A percentile compares a stretch with the other conserved stretches of the same genome.
Evolutionary conservation across 345 rosid species (phyloP).

Genomic region (Melastoma malabathricum): DNA sequence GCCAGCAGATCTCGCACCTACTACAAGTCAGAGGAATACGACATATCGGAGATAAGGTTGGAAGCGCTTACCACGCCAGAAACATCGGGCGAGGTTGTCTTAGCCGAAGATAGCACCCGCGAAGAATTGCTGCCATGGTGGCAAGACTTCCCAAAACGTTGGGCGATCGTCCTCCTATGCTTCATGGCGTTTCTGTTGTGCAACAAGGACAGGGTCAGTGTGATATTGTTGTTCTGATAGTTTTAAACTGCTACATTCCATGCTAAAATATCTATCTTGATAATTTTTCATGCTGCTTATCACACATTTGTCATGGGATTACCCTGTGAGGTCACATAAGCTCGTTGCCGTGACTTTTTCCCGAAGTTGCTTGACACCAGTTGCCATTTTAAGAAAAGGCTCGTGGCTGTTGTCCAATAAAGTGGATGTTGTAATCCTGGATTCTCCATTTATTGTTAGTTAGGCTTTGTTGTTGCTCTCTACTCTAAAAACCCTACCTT

Average conservation of each 20-base stretch:
- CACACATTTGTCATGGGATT: too few species aligned
- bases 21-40: slow-evolving; percentile 84
- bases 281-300: too few species aligned
- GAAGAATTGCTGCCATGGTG: slow-evolving; percentile 54
- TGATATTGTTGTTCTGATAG: slow-evolving; percentile 3
- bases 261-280: too few species aligned
- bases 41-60: slow-evolving; percentile 36
- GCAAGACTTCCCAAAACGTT: slow-evolving; percentile 74
- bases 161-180: slow-evolving; percentile 80
- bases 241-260: too few species aligned
- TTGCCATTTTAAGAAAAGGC: too few species aligned
- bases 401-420: too few species aligned
- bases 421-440: too few species aligned
- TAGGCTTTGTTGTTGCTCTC: too few species aligned
- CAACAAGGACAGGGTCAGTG: slow-evolving; percentile 98
- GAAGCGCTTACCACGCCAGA: slow-evolving; percentile 41
- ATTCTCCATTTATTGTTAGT: too few species aligned
- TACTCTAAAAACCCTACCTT: slow-evolving; percentile 8
- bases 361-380: too few species aligned
- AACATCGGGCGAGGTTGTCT: slow-evolving; percentile 39
- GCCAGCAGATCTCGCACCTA: slow-evolving; percentile 27
- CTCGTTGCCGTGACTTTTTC: too few species aligned
- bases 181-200: slow-evolving; percentile 71
- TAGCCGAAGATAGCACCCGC: slow-evolving; percentile 27
- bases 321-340: too few species aligned